phyloP scores from a whole-genome alignment of 805 yeast genomes.

The Myxozyma monticola region DNA sequence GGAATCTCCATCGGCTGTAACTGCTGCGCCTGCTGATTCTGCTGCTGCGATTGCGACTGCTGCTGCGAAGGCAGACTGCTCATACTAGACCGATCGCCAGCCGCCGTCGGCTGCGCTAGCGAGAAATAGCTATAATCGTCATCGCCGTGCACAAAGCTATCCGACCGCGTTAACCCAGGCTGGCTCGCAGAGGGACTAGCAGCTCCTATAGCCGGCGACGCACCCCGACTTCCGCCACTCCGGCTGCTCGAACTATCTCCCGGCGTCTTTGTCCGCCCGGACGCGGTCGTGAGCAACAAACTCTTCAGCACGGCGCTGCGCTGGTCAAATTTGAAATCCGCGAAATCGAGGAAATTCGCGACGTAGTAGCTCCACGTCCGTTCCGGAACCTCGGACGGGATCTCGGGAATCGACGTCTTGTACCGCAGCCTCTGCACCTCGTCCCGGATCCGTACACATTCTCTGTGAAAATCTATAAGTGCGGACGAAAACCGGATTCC shows the following conservation, averaged over 20 bases:
- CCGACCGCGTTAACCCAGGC: background rate
- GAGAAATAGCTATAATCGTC: conserved; percentile 8
- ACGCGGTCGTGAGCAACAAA: conserved; percentile 8
- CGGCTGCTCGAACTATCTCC: conserved; percentile 9
- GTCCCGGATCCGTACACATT: conserved; percentile 27
- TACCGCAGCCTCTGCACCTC: conserved; percentile 16
- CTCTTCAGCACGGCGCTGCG: conserved; percentile 18
- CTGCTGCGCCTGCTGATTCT: background rate
- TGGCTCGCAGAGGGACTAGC: background rate
- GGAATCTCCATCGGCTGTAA: background rate
- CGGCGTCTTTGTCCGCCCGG: background rate
- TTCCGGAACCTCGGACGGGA: conserved; percentile 26
- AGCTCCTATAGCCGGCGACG: background rate
- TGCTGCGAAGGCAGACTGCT: background rate
- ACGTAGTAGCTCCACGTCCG: conserved; percentile 27
- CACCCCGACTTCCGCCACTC: background rate
- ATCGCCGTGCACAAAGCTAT: too few species aligned
- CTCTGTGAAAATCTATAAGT: conserved; percentile 20
- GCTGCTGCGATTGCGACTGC: too few species aligned
- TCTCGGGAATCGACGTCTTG: conserved; percentile 26
- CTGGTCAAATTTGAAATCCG: conserved; percentile 13
- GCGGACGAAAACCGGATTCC: conserved; percentile 17
- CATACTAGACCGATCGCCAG: background rate
- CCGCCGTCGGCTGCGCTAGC: background rate
- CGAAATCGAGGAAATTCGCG: conserved; percentile 13